Percentiles rank a stretch among this genome's conserved stretches.
Evolutionary conservation across 2,329 filamentous ascomycete genomes (phyloP).

Genomic region (Harringtonia aguacate): DNA sequence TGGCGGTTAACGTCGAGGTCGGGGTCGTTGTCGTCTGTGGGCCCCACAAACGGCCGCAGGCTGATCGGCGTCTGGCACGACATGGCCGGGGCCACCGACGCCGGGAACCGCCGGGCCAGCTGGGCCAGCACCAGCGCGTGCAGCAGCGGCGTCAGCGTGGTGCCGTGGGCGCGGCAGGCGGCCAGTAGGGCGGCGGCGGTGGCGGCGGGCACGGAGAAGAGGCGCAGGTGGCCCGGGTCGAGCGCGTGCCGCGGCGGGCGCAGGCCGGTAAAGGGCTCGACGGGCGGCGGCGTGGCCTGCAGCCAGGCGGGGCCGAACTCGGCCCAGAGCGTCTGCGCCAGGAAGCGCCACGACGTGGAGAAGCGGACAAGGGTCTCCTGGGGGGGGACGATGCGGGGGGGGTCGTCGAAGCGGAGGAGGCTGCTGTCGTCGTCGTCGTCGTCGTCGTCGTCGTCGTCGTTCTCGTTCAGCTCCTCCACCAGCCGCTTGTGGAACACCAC

Average conservation of each 20-base stretch:
- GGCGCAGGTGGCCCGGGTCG: constrained; percentile 21
- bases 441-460: constrained; percentile 4
- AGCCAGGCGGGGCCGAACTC: constrained; percentile 29
- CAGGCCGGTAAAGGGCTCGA: constrained; percentile 26
- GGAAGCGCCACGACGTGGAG: constrained; percentile 26
- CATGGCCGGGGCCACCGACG: constrained; percentile 22
- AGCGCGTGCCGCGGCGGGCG: constrained; percentile 17
- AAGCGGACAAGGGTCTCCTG: constrained; percentile 32
- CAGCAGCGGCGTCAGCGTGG: constrained; percentile 38
- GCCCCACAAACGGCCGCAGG: constrained; percentile 26
- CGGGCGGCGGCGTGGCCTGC: constrained; percentile 8
- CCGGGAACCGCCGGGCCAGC: constrained; percentile 25
- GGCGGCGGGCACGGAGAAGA: constrained; percentile 23
- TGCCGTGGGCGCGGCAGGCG: constrained; percentile 27
- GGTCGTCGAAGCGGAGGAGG: constrained; percentile 20
- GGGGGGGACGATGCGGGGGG: constrained; percentile 23
- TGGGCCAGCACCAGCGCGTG: constrained; percentile 33
- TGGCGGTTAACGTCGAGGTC: constrained; percentile 18
- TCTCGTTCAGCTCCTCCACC: constrained; percentile 27
- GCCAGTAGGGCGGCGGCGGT: constrained; percentile 22
- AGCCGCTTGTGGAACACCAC: constrained; percentile 37
- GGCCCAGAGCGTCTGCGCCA: constrained; percentile 28
- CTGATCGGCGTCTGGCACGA: constrained; percentile 30
- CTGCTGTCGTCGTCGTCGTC: constrained; percentile 4
- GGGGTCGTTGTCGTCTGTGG: constrained; percentile 5